A percentile compares a stretch with the other conserved stretches of the same genome.
These are phyloP conservation scores for Akanthomyces lecanii DNA, from an alignment of 2,329 filamentous ascomycete species.

Conservation along the genomic window DNA sequence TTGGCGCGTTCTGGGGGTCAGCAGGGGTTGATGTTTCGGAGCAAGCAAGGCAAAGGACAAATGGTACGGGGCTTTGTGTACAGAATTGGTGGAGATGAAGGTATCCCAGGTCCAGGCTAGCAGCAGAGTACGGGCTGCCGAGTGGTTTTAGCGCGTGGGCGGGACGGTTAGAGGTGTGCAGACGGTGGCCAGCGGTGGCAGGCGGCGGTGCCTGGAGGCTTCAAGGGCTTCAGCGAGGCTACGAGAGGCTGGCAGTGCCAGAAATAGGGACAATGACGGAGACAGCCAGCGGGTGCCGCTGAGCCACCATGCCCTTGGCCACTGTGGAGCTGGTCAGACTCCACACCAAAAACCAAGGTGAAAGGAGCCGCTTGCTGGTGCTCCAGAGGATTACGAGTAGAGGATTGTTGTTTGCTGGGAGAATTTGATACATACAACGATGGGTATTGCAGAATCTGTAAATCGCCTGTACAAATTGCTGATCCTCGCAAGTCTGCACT, in stretches of 20 bases:
- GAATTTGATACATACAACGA: too few relatives aligned
- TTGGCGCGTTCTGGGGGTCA: slow-evolving; percentile 5
- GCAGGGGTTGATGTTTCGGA: slow-evolving; percentile 18
- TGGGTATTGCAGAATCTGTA: neutral
- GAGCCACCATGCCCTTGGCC: slow-evolving; percentile 27
- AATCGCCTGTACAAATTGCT: too few relatives aligned
- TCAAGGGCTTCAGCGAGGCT: neutral
- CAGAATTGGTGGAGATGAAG: neutral
- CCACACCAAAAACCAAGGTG: neutral
- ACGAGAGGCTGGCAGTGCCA: slow-evolving; percentile 16
- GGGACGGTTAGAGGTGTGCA: neutral
- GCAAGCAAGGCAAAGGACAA: slow-evolving; percentile 4
- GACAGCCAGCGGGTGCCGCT: slow-evolving; percentile 19
- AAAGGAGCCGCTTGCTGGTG: too few relatives aligned
- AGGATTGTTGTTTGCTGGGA: too few relatives aligned
- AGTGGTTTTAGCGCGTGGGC: neutral
- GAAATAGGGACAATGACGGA: slow-evolving; percentile 26
- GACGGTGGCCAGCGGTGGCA: neutral
- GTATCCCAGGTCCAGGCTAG: neutral
- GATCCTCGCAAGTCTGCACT: too few relatives aligned
- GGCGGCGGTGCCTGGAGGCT: neutral
- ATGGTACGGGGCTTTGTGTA: slow-evolving; percentile 2
- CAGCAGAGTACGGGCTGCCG: neutral
- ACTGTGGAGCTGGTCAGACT: slow-evolving; percentile 19
- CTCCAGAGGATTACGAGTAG: too few relatives aligned